Base-by-base conservation (phyloP, 2,329 filamentous ascomycete genomes). In the Bipolaris sorokiniana region DNA sequence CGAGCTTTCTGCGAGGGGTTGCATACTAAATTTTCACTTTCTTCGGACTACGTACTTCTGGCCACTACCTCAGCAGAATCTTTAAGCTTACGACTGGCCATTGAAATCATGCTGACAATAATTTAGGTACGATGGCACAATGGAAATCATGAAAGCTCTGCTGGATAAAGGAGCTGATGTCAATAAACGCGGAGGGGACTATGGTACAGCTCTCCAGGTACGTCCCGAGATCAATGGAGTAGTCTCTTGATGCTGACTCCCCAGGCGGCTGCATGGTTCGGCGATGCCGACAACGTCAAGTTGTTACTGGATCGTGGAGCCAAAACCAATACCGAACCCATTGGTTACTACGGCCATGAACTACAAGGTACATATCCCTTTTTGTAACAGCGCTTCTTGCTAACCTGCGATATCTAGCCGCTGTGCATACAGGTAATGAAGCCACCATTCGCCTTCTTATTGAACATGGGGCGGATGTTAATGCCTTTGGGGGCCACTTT, bases 221-320 rank as follows among this genome's bases (percentile, higher is more conserved):
- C 1, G 16, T 33, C 18, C 7, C 7, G 10, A 15, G 2, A 46
- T 18, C 7, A 11, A 20, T 2, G 9, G 11, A 18, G 7, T 11
- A 20, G n/a, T 10, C 10, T 11, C 5, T 20, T 22, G 26, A 7
- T 13, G 20, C 28, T 46, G 16, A 46, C 28, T 33, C 42, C 13
- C 11, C n/a, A 46, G 42, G 42, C 61, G 5, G 61, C 61, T 28
- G 58, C 61, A 16, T 59, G 53, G 38, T 51, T 40, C 40, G 65
- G 67, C 3, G 51, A 69, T 44, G 49, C 42, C 0, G 59, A 68
- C 1, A 69, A 63, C 16, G 66, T 71, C 6, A 54, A 60, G 33
- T 38, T 71, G 13, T 61, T 71, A 5, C 31, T 70, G 1, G 53
- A 70, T 2, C 54, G 68, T 34, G 65, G 66, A 31, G 68, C 68